Percentiles rank a stretch among this genome's conserved stretches.
These are phyloP conservation scores for Nemania sp. DNA, from an alignment of 2,329 filamentous ascomycete species.

Conservation along the genomic window DNA sequence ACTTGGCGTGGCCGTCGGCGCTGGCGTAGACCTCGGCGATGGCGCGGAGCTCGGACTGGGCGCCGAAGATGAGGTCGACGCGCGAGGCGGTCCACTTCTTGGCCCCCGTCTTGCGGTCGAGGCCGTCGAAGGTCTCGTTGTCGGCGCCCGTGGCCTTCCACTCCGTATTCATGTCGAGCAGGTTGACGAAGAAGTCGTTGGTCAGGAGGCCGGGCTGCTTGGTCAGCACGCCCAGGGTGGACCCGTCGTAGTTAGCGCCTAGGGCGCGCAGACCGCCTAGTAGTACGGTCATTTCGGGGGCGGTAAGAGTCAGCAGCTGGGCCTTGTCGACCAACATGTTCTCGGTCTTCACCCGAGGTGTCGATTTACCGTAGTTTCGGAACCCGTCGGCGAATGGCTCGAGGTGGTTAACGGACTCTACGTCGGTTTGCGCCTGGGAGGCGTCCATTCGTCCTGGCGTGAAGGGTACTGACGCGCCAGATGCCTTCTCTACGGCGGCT, in stretches of 20 bases:
- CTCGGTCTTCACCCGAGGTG: conserved; percentile 71
- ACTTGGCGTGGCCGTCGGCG: conserved; percentile 70
- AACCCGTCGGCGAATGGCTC: conserved; percentile 80
- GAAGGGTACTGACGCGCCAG: conserved; percentile 75
- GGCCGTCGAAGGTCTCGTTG: conserved; percentile 71
- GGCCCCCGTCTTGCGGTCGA: conserved; percentile 72
- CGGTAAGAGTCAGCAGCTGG: conserved; percentile 75
- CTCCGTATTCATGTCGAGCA: conserved; percentile 73
- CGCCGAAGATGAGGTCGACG: conserved; percentile 76
- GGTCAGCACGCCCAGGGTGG: conserved; percentile 75
- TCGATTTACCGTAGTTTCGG: conserved; percentile 80
- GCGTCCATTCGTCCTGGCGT: conserved; percentile 79
- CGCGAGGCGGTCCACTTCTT: conserved; percentile 79
- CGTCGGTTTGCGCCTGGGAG: conserved; percentile 77
- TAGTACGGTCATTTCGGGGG: conserved; percentile 77
- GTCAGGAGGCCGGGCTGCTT: conserved; percentile 74
- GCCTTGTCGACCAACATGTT: conserved; percentile 79
- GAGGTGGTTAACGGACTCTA: conserved; percentile 71
- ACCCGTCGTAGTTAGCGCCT: conserved; percentile 78
- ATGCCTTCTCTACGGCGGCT: conserved; percentile 79
- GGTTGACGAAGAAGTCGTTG: conserved; percentile 86
- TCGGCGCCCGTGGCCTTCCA: conserved; percentile 70
- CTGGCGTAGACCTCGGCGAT: conserved; percentile 77
- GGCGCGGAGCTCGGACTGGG: conserved; percentile 79
- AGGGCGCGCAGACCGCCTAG: conserved; percentile 78